phyloP scores from a whole-genome alignment of 805 yeast genomes.

The Candida vaughaniae region DNA sequence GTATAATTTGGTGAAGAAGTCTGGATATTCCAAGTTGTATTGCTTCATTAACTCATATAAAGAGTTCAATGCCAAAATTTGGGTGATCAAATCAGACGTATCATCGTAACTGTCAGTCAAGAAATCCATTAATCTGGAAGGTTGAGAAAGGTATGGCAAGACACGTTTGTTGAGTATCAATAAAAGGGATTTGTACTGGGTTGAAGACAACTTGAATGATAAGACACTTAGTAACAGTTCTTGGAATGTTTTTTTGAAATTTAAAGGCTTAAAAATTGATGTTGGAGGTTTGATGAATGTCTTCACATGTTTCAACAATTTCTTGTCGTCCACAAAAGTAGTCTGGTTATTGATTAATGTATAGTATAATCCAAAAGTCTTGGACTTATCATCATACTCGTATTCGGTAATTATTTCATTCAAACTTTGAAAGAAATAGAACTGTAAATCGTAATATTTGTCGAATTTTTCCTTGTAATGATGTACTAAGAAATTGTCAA shows the following conservation, averaged over 20 bases:
- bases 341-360: conserved; percentile 35
- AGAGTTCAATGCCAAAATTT: conserved; percentile 82
- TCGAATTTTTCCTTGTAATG: conserved; percentile 57
- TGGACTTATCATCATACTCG: conserved; percentile 17
- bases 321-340: conserved; percentile 20
- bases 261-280: conserved; percentile 33
- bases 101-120: conserved; percentile 82
- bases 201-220: conserved; percentile 44
- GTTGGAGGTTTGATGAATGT: conserved; percentile 35
- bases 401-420: conserved; percentile 20
- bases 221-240: conserved; percentile 62
- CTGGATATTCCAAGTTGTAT: conserved; percentile 87
- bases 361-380: conserved; percentile 39
- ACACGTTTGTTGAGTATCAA: conserved; percentile 77
- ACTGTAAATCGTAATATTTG: conserved; percentile 75
- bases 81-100: conserved; percentile 47
- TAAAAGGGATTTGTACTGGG: conserved; percentile 69
- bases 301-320: conserved; percentile 28
- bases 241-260: conserved; percentile 68
- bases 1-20: conserved; percentile 80
- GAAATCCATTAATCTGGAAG: conserved; percentile 89
- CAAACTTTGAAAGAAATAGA: conserved; percentile 60
- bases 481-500: conserved; percentile 46
- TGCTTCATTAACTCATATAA: conserved; percentile 79
- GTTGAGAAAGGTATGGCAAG: conserved; percentile 76